A percentile compares a stretch with the other conserved stretches of the same genome.
phyloP scores from a whole-genome alignment of 305 asterid genomes.

The Salvia sclarea region DNA sequence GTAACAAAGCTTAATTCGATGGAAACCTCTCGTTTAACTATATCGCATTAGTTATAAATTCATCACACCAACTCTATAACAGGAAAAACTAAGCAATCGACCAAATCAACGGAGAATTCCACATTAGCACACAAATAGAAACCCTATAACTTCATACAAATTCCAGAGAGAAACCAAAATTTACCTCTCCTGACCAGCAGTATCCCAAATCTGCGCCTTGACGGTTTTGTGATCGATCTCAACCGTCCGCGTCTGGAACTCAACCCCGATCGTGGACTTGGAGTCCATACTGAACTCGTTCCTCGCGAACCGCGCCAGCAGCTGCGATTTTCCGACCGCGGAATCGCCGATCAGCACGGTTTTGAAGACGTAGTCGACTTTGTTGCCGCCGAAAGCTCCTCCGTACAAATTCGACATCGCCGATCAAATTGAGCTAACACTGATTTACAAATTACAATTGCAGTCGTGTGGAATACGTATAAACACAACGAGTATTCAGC shows the following conservation, averaged over 20 bases:
- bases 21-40: background rate
- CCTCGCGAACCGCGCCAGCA: constrained; percentile 66
- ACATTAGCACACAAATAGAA: background rate
- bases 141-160: background rate
- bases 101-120: background rate
- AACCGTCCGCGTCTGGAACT: constrained; percentile 73
- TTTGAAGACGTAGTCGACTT: constrained; percentile 74
- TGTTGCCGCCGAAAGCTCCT: constrained; percentile 61
- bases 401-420: constrained; percentile 53
- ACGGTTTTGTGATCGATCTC: constrained; percentile 59
- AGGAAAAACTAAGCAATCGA: background rate
- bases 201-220: constrained; percentile 93
- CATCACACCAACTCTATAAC: background rate
- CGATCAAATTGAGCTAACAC: background rate
- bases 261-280: constrained; percentile 78
- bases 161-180: background rate
- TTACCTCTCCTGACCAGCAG: constrained; percentile 88
- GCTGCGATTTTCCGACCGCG: constrained; percentile 82
- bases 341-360: constrained; percentile 77
- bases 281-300: constrained; percentile 76
- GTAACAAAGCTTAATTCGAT: background rate
- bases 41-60: background rate
- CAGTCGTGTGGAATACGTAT: background rate
- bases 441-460: too few relatives aligned
- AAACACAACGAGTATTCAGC: background rate